phyloP scores from a whole-genome alignment of 2,329 filamentous ascomycete genomes.

The Fonsecaea pedrosoi region DNA sequence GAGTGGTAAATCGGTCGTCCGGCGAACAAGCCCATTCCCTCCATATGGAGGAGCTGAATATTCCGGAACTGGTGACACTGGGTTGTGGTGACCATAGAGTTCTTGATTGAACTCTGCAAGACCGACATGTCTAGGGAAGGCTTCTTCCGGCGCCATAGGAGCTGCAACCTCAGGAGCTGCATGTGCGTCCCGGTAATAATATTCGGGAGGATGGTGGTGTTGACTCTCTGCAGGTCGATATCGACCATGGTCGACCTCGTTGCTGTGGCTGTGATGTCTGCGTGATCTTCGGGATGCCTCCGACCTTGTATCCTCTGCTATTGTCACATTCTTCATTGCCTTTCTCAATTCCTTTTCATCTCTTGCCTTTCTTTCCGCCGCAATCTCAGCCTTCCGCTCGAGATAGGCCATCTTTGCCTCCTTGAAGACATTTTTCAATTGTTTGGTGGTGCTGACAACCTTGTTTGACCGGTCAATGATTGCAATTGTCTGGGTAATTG shows the following conservation, averaged over 20 bases:
- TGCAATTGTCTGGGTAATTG: conserved; percentile 75
- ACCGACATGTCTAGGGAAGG: conserved; percentile 14
- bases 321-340: conserved; percentile 58
- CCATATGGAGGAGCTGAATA: conserved; percentile 40
- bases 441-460: conserved; percentile 88
- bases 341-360: conserved; percentile 66
- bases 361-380: conserved; percentile 69
- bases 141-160: not conserved
- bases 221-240: conserved; percentile 21
- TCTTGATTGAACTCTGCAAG: conserved; percentile 40
- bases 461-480: conserved; percentile 92
- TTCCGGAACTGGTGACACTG: conserved; percentile 41
- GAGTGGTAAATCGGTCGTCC: conserved; percentile 39
- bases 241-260: conserved; percentile 40
- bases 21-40: conserved; percentile 32
- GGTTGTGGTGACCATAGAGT: conserved; percentile 34
- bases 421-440: conserved; percentile 87
- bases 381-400: conserved; percentile 83
- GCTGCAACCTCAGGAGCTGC: not conserved
- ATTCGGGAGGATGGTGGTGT: conserved; percentile 28
- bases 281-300: conserved; percentile 50
- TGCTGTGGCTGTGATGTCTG: conserved; percentile 37
- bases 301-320: conserved; percentile 56
- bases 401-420: conserved; percentile 88
- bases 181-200: conserved; percentile 17